Evolutionary conservation across 139 green algal species (phyloP).

Genomic region (Deuterostichococcus epilithicus): DNA sequence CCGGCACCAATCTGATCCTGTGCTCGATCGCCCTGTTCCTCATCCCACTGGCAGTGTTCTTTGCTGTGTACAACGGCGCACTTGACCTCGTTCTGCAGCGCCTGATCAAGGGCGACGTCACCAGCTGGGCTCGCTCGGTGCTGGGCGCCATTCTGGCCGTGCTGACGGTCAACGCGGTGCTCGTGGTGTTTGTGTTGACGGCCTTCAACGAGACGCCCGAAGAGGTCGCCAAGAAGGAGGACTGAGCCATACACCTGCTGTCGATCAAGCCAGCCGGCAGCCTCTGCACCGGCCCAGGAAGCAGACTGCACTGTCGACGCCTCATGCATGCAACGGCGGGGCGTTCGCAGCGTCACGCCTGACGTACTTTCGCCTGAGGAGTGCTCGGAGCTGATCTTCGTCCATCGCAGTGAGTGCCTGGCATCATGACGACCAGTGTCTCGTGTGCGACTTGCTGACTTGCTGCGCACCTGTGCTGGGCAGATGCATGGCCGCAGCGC

Average conservation of each 20-base stretch:
- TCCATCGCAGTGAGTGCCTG: not conserved
- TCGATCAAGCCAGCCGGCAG: too few species aligned
- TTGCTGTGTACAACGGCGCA: not conserved
- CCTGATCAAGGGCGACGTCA: not conserved
- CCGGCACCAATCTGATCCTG: not conserved
- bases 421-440: too few species aligned
- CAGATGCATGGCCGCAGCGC: too few species aligned
- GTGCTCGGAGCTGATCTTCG: not conserved
- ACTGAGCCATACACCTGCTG: not conserved
- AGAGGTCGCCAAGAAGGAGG: not conserved
- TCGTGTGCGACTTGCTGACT: too few species aligned
- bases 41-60: not conserved
- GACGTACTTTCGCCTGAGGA: not conserved
- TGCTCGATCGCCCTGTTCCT: not conserved
- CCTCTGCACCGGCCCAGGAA: not conserved
- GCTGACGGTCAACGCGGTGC: not conserved
- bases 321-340: not conserved
- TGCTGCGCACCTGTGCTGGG: too few species aligned
- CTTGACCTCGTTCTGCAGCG: not conserved
- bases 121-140: not conserved
- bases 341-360: not conserved
- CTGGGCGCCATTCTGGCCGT: not conserved
- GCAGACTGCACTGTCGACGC: not conserved
- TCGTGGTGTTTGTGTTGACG: not conserved
- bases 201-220: not conserved